Conservation (phyloP, 2,329 filamentous ascomycete genomes). For the Drechmeria coniospora region DNA sequence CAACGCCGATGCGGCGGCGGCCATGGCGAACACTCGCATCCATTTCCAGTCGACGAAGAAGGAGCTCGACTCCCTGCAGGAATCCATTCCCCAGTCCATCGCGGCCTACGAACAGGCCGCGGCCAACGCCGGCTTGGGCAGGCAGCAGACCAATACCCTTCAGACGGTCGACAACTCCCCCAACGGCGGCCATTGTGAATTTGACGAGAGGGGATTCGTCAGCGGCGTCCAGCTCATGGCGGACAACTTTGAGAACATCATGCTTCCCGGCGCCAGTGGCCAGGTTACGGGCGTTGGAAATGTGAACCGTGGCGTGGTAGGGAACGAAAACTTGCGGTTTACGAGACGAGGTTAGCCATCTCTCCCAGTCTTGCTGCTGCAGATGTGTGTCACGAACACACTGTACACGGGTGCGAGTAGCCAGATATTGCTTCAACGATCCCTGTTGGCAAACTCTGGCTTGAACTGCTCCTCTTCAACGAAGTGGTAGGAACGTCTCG, state of each 20-base stretch:
- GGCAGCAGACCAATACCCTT: slow-evolving; percentile 28
- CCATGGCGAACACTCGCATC: slow-evolving; percentile 30
- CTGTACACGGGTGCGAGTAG: no score
- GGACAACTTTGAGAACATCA: slow-evolving; percentile 33
- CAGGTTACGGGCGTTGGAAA: slow-evolving; percentile 31
- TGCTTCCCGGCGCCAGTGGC: slow-evolving; percentile 34
- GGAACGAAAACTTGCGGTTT: slow-evolving; percentile 4
- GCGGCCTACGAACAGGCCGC: slow-evolving; percentile 34
- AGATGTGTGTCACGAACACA: no score
- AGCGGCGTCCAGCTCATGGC: slow-evolving; percentile 42
- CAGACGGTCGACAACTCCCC: slow-evolving; percentile 44
- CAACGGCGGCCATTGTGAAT: slow-evolving; percentile 40
- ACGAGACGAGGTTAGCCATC: background rate
- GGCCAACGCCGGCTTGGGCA: slow-evolving; percentile 23
- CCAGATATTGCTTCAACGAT: no score
- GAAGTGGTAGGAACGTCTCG: no score
- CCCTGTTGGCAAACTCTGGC: no score
- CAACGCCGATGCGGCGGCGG: slow-evolving; percentile 20
- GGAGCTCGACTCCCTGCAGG: slow-evolving; percentile 33
- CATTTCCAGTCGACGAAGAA: slow-evolving; percentile 40
- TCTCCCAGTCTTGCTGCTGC: no score
- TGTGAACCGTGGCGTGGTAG: slow-evolving; percentile 23
- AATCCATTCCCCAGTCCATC: slow-evolving; percentile 32
- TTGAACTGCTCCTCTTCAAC: no score
- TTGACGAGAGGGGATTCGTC: slow-evolving; percentile 37